Conservation (phyloP, 1,139 yeast species). For the Yamadazyma oceani region DNA sequence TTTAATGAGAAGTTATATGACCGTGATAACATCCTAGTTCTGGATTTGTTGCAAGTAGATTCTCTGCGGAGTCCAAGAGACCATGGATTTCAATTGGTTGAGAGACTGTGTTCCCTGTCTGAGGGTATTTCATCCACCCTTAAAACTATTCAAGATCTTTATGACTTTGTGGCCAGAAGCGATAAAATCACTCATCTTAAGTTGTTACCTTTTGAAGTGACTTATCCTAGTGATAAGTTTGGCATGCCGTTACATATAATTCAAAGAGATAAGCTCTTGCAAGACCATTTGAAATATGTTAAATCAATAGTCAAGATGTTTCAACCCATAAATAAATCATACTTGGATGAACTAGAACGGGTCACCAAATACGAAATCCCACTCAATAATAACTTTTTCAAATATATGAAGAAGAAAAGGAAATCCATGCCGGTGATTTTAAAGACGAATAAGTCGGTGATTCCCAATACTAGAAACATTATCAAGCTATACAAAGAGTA, state of each 20-base stretch:
- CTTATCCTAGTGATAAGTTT: slow-evolving; percentile 31
- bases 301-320: slow-evolving; percentile 20
- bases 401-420: slow-evolving; percentile 26
- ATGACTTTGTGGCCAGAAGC: slow-evolving; percentile 23
- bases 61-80: not conserved
- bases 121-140: slow-evolving; percentile 7
- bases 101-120: too few species aligned
- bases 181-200: slow-evolving; percentile 22
- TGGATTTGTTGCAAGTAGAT: slow-evolving; percentile 13
- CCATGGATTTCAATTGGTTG: slow-evolving; percentile 4
- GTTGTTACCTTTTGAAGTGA: slow-evolving; percentile 32
- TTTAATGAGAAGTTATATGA: slow-evolving; percentile 12
- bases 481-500: slow-evolving; percentile 31
- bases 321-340: slow-evolving; percentile 24
- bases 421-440: slow-evolving; percentile 17
- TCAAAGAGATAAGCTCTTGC: slow-evolving; percentile 26
- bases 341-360: slow-evolving; percentile 15
- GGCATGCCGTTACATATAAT: slow-evolving; percentile 35
- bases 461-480: slow-evolving; percentile 36
- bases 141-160: slow-evolving; percentile 18
- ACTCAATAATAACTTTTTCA: slow-evolving; percentile 31
- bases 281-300: slow-evolving; percentile 24
- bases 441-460: slow-evolving; percentile 26
- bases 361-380: slow-evolving; percentile 19
- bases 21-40: slow-evolving; percentile 14